Evolutionary conservation across 345 rosid species (phyloP).

Genomic region (Rhizophora mangle): DNA sequence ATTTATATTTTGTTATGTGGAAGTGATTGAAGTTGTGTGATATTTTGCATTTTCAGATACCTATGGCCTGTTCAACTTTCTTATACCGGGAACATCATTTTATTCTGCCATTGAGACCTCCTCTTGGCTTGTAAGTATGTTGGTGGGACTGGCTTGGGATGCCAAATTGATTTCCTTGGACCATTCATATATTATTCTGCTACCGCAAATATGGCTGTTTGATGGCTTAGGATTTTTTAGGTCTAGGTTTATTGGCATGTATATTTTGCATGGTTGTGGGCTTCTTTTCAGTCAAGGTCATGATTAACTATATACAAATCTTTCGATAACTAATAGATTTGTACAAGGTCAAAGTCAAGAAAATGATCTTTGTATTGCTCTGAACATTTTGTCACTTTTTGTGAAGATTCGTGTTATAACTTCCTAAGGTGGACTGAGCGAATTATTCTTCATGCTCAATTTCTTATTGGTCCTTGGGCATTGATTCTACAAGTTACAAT

Average conservation of each 20-base stretch:
- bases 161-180: background rate
- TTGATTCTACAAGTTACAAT: no score
- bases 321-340: background rate
- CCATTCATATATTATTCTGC: slow-evolving; percentile 7
- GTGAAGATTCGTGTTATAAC: background rate
- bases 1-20: slow-evolving; percentile 4
- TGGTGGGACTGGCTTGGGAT: slow-evolving; percentile 5
- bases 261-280: background rate
- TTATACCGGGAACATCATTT: slow-evolving; percentile 85
- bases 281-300: background rate
- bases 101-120: slow-evolving; percentile 74
- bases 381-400: background rate
- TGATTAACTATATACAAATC: background rate
- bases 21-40: background rate
- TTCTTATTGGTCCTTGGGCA: no score
- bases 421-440: background rate
- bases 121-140: slow-evolving; percentile 76
- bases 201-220: slow-evolving; percentile 5
- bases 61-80: slow-evolving; percentile 72
- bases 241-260: background rate
- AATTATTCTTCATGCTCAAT: no score
- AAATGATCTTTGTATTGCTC: background rate
- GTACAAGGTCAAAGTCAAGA: background rate
- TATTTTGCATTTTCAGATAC: slow-evolving; percentile 46
- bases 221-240: background rate